Evolutionary conservation across 2,329 filamentous ascomycete genomes (phyloP).

Genomic region (Xylaria sp.): DNA sequence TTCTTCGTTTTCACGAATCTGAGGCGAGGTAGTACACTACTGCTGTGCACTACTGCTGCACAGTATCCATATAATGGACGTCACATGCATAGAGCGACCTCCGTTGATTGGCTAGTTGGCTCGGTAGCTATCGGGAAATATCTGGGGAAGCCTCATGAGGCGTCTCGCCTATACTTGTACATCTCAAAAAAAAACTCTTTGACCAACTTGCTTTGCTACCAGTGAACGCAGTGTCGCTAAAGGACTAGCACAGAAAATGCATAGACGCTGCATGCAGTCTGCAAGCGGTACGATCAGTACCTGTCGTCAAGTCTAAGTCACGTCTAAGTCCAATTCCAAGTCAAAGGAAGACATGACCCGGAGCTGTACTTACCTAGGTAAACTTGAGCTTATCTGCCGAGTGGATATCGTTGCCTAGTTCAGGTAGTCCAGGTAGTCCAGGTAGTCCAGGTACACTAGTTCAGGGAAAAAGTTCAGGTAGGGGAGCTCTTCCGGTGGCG

Average conservation of each 20-base stretch:
- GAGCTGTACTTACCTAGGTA: not conserved
- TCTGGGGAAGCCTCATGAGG: not conserved
- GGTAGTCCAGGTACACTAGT: no score
- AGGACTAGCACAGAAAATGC: not conserved
- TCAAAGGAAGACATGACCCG: not conserved
- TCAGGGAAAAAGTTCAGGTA: no score
- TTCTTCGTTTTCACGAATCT: no score
- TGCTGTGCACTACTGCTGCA: no score
- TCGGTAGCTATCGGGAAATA: not conserved
- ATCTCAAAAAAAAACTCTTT: no score
- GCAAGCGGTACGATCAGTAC: not conserved
- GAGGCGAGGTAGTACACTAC: no score
- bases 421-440: no score
- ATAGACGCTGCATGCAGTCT: not conserved
- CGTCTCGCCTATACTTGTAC: not conserved
- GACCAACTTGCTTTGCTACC: not conserved
- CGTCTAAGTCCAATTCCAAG: no score
- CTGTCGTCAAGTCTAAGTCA: not conserved
- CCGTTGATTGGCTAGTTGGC: not conserved
- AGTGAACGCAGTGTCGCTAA: not conserved
- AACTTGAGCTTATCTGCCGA: no score
- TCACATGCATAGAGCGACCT: not conserved
- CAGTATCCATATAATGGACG: no score
- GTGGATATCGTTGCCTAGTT: no score
- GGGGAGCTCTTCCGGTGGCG: conserved; percentile 6